A percentile compares a stretch with the other conserved stretches of the same genome.
Evolutionary conservation across 495 filamentous ascomycete species (phyloP).

Genomic region (Cladorrhinum samala): DNA sequence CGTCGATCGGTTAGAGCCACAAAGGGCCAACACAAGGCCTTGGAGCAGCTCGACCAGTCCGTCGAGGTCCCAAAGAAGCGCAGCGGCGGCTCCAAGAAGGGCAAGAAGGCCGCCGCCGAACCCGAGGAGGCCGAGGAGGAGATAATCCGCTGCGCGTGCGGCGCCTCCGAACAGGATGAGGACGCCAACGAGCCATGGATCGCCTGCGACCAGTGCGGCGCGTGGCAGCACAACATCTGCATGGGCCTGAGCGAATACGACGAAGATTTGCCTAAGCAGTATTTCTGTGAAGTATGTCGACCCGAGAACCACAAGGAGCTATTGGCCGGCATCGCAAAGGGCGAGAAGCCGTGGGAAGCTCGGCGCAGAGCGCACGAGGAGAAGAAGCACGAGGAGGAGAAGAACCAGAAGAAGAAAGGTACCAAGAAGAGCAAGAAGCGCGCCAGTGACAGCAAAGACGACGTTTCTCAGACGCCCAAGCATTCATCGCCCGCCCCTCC

Average conservation of each 20-base stretch:
- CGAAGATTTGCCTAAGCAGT: conserved; percentile 66
- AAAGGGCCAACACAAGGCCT: conserved; percentile 90
- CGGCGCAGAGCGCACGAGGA: conserved; percentile 50
- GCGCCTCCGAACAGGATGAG: conserved; percentile 76
- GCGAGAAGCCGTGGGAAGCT: conserved; percentile 83
- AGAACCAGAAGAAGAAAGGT: conserved; percentile 34
- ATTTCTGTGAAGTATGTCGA: conserved; percentile 85
- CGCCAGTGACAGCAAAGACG: conserved; percentile 44
- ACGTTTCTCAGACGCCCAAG: conserved; percentile 34
- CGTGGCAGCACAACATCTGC: conserved; percentile 96
- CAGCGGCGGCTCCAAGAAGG: conserved; percentile 43
- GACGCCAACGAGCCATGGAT: conserved; percentile 80
- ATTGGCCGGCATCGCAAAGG: conserved; percentile 63
- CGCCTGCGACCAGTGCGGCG: conserved; percentile 81
- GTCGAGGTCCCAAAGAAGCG: conserved; percentile 58
- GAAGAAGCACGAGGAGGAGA: conserved; percentile 29
- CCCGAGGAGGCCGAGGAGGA: conserved; percentile 56
- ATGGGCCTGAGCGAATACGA: conserved; percentile 77
- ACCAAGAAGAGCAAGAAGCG: conserved; percentile 47
- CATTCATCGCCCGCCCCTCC: conserved; percentile 33
- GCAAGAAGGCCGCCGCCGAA: conserved; percentile 48
- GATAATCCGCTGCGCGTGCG: conserved; percentile 89
- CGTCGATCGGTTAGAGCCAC: conserved; percentile 91
- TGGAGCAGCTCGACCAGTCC: conserved; percentile 60
- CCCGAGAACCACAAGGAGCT: conserved; percentile 76